Base-by-base conservation (phyloP, 768 basidiomycete genomes). In the Leccinum arenicola region DNA sequence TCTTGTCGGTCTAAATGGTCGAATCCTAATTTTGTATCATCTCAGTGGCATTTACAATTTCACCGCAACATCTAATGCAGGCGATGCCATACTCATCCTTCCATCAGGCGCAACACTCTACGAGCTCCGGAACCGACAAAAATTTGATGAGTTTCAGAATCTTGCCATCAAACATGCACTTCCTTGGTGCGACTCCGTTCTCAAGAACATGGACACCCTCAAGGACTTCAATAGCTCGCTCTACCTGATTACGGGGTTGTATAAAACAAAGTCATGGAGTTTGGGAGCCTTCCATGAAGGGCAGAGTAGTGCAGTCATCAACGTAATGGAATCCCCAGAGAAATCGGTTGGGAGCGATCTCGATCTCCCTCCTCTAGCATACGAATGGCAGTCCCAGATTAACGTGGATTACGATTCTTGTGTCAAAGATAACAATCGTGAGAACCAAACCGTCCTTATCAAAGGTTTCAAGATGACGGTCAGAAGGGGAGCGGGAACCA, bases 371-470 rank as follows among this genome's bases (percentile, higher is more conserved):
- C 2, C 33, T 5, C 45, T 25, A 23, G 14, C n/a, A 17, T 60
- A 56, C 36, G 12, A 17, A 7, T 60, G 50, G 43, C 6, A 4
- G 1, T 17, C 33, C 10, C 15, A 9, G 31, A 45, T 52, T 5
- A 1, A 35, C 4, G 11, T 31, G 10, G 19, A 53, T 33, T 23
- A 1, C 7, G 47, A 35, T 9, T 7, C 43, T 1, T 27, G 52
- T 29, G 19, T 33, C 15, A 27, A 9, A 3, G 35, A 33, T 10
- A 51, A 47, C 19, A 3, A 27, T 3, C 12, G 38, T 1, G 53
- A 58, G 25, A 64, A 64, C 27, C 63, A 64, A 51, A 62, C 60
- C 3, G 15, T 64, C 17, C 14, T 64, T n/a, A 49, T 64, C n/a
- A 48, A 40, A 25, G 61, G 63, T 1, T 62, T 64, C 53, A 55